Percentiles rank a stretch among this genome's conserved stretches.
phyloP scores from a whole-genome alignment of 2,329 filamentous ascomycete species.

The Nigrospora sphaerica region DNA sequence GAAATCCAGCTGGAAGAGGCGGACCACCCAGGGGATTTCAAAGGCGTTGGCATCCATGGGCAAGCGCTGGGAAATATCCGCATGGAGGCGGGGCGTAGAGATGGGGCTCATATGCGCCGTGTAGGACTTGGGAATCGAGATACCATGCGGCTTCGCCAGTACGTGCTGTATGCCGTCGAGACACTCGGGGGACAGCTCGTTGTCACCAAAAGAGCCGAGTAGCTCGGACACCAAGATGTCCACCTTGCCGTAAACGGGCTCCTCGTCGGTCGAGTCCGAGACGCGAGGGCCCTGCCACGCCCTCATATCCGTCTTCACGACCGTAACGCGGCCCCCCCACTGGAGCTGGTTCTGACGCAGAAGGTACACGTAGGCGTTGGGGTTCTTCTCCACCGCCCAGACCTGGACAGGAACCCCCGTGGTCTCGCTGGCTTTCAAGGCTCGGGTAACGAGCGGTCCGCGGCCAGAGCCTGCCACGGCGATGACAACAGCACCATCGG shows the following conservation, averaged over 20 bases:
- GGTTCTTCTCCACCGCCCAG: slow-evolving; percentile 97
- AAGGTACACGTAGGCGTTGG: slow-evolving; percentile 90
- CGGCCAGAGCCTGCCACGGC: slow-evolving; percentile 91
- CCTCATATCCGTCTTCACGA: slow-evolving; percentile 96
- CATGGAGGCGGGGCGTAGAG: slow-evolving; percentile 75
- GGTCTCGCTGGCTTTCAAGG: slow-evolving; percentile 68
- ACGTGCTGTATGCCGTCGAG: slow-evolving; percentile 93
- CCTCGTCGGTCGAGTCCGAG: slow-evolving; percentile 31
- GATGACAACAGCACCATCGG: slow-evolving; percentile 67
- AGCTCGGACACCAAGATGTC: slow-evolving; percentile 94
- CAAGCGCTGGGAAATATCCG: slow-evolving; percentile 64
- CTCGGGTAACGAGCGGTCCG: slow-evolving; percentile 84
- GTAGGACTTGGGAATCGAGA: slow-evolving; percentile 90
- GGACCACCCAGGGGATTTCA: slow-evolving; percentile 91
- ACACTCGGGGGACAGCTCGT: slow-evolving; percentile 94
- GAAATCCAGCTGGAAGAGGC: slow-evolving; percentile 84
- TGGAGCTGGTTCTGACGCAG: slow-evolving; percentile 74
- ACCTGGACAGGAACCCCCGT: slow-evolving; percentile 75
- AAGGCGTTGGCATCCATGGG: slow-evolving; percentile 63
- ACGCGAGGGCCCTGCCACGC: slow-evolving; percentile 79
- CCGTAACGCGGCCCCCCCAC: slow-evolving; percentile 76
- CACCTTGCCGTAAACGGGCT: slow-evolving; percentile 56
- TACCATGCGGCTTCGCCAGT: slow-evolving; percentile 68
- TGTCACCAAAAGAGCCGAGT: slow-evolving; percentile 91
- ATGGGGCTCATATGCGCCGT: slow-evolving; percentile 92